A percentile compares a stretch with the other conserved stretches of the same genome.
phyloP scores from a whole-genome alignment of 345 rosid genomes.

The Eucalyptus marginata region DNA sequence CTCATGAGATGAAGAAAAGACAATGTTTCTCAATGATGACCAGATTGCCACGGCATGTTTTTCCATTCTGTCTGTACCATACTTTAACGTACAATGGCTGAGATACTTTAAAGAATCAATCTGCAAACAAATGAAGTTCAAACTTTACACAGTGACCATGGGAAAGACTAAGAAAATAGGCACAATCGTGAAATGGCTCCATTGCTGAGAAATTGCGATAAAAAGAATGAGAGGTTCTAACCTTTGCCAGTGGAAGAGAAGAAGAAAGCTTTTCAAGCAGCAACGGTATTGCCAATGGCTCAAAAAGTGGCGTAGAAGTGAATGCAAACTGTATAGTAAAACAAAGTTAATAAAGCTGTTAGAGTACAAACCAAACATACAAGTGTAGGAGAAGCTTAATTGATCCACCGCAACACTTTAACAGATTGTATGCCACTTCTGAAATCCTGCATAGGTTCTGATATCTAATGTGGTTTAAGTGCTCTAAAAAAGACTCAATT shows the following conservation, averaged over 20 bases:
- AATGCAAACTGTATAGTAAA: slow-evolving; percentile 43
- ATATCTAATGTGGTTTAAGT: background rate
- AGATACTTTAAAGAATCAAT: slow-evolving; percentile 88
- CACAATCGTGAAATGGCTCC: background rate
- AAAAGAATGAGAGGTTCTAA: slow-evolving; percentile 1
- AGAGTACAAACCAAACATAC: background rate
- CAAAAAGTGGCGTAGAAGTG: slow-evolving; percentile 79
- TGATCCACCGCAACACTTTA: background rate
- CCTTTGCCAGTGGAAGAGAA: slow-evolving; percentile 80
- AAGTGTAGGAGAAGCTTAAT: background rate
- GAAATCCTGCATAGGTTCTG: background rate
- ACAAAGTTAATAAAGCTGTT: background rate
- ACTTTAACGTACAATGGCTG: slow-evolving; percentile 37
- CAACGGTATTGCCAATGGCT: slow-evolving; percentile 77
- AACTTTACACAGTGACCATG: background rate
- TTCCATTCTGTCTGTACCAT: slow-evolving; percentile 55
- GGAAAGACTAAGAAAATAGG: background rate
- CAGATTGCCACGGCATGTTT: slow-evolving; percentile 59
- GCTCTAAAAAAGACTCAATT: background rate
- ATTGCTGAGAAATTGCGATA: background rate
- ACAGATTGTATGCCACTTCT: background rate
- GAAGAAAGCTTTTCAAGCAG: slow-evolving; percentile 94
- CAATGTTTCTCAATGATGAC: slow-evolving; percentile 52
- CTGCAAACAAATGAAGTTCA: slow-evolving; percentile 12
- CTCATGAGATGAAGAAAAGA: slow-evolving; percentile 36